Conservation (phyloP, 495 filamentous ascomycete species). For the Tetracladium marchalianum region DNA sequence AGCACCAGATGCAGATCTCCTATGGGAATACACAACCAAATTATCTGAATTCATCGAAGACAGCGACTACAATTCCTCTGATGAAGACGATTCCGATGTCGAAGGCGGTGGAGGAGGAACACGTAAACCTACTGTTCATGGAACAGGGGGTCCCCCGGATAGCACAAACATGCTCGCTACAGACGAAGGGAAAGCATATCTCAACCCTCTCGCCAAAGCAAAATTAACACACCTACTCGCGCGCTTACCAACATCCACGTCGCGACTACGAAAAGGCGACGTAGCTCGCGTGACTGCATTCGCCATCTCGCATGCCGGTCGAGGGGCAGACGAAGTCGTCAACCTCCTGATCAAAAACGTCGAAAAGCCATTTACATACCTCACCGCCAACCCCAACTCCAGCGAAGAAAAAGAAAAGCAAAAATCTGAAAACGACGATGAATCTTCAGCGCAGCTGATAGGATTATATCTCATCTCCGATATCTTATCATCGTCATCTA, state of each 20-base stretch:
- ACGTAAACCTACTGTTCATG: constrained; percentile 38
- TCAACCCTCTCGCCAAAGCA: constrained; percentile 77
- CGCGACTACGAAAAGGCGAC: constrained; percentile 72
- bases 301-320: constrained; percentile 72
- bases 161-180: constrained; percentile 21
- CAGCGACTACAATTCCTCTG: constrained; percentile 75
- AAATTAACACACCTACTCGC: constrained; percentile 72
- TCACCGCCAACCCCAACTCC: constrained; percentile 36
- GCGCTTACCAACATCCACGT: constrained; percentile 67
- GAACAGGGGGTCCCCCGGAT: constrained; percentile 38
- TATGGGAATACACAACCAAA: constrained; percentile 64
- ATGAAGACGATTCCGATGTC: constrained; percentile 76
- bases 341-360: constrained; percentile 79
- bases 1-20: constrained; percentile 51
- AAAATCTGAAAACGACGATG: constrained; percentile 22
- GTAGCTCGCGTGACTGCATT: constrained; percentile 81
- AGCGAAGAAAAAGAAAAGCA: constrained; percentile 31
- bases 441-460: constrained; percentile 64
- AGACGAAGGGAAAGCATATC: constrained; percentile 57
- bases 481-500: constrained; percentile 76
- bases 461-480: constrained; percentile 83
- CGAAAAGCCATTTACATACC: constrained; percentile 60
- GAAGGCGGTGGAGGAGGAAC: constrained; percentile 31
- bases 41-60: constrained; percentile 73
- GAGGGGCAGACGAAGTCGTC: constrained; percentile 79